phyloP scores from a whole-genome alignment of 192 early-diverging fungal genomes.

The Chytriomyces sp. region DNA sequence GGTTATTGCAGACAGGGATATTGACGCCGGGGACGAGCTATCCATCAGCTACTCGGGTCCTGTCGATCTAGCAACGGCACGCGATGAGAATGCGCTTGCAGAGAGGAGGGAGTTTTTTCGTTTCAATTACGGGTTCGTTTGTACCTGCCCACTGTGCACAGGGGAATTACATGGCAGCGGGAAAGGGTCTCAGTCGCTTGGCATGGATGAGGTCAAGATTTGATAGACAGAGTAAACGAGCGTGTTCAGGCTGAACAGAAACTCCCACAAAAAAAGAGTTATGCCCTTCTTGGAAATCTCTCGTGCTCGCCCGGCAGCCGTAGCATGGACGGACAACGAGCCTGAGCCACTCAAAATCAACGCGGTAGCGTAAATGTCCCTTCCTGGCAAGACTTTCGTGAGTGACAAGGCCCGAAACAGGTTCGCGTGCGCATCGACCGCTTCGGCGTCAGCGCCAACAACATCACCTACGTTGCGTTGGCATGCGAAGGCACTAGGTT shows the following conservation, averaged over 20 bases:
- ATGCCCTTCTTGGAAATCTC: too few relatives aligned
- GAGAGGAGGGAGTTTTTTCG: constrained; percentile 26
- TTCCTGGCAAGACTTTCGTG: too few relatives aligned
- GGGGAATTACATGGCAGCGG: background rate
- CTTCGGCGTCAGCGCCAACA: constrained; percentile 47
- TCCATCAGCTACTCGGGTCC: constrained; percentile 2
- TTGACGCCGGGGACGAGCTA: constrained; percentile 16
- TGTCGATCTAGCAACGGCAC: background rate
- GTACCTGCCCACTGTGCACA: constrained; percentile 12
- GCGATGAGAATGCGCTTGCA: background rate
- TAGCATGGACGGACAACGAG: too few relatives aligned
- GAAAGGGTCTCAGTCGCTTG: background rate
- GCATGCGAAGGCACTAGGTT: constrained; percentile 34
- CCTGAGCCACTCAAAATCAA: too few relatives aligned
- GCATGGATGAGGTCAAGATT: background rate
- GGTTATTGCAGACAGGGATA: constrained; percentile 9
- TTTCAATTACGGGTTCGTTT: constrained; percentile 28
- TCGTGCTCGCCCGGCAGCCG: too few relatives aligned
- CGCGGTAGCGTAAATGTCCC: too few relatives aligned
- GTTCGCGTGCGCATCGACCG: constrained; percentile 38
- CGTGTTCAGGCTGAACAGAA: too few relatives aligned
- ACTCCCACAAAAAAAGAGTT: too few relatives aligned
- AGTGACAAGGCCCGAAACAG: constrained; percentile 13
- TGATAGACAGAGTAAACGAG: too few relatives aligned
- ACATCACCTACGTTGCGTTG: constrained; percentile 44